Percentiles rank a stretch among this genome's conserved stretches.
phyloP scores from a whole-genome alignment of 352 stramenopile genomes.

The Phytophthora capsici region DNA sequence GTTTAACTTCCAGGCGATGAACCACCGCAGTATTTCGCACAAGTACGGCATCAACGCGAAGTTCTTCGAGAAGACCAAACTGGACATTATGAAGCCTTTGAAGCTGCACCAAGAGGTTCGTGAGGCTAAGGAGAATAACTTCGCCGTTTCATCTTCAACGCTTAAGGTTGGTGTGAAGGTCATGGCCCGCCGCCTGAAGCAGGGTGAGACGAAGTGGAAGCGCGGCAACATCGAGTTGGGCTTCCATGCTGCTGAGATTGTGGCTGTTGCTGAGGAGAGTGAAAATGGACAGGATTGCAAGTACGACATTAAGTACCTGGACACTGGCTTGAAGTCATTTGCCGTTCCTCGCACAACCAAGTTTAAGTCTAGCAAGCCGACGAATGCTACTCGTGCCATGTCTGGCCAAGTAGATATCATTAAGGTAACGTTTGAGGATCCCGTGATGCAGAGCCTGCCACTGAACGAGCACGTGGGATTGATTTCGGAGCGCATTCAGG shows the following conservation, averaged over 20 bases:
- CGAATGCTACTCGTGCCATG: slow-evolving; percentile 78
- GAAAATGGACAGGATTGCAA: slow-evolving; percentile 73
- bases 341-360: slow-evolving; percentile 75
- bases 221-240: slow-evolving; percentile 81
- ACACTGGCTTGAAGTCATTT: slow-evolving; percentile 85
- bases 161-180: slow-evolving; percentile 67
- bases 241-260: slow-evolving; percentile 73
- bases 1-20: slow-evolving; percentile 97
- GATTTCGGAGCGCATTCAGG: slow-evolving; percentile 89
- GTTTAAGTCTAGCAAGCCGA: slow-evolving; percentile 76
- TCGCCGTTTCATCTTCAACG: slow-evolving; percentile 39
- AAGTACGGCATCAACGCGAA: slow-evolving; percentile 92
- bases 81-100: slow-evolving; percentile 90
- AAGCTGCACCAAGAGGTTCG: slow-evolving; percentile 77
- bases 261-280: slow-evolving; percentile 65
- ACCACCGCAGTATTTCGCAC: slow-evolving; percentile 95
- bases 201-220: slow-evolving; percentile 88
- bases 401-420: slow-evolving; percentile 85
- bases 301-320: slow-evolving; percentile 89
- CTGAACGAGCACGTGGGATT: slow-evolving; percentile 87
- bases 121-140: slow-evolving; percentile 58
- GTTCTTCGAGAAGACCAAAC: slow-evolving; percentile 91
- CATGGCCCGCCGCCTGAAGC: slow-evolving; percentile 74
- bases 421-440: slow-evolving; percentile 67
- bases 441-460: slow-evolving; percentile 88